Percentiles rank a stretch among this genome's conserved stretches.
These are phyloP conservation scores for Choiromyces venosus DNA, from an alignment of 495 filamentous ascomycete genomes.

Conservation along the genomic window DNA sequence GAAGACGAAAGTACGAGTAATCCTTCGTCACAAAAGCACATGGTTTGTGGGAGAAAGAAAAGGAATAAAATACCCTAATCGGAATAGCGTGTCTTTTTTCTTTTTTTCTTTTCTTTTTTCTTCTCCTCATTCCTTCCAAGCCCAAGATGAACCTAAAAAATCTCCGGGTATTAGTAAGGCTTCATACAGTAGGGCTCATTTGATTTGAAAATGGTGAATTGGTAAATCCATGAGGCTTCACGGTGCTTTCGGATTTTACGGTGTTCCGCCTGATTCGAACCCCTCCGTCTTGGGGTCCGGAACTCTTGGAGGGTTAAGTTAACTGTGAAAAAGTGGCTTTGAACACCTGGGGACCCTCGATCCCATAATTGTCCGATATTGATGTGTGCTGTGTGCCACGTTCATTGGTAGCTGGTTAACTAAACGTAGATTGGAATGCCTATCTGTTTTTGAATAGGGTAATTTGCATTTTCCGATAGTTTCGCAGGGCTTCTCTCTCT, in stretches of 20 bases:
- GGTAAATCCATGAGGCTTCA: background rate
- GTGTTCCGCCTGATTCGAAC: constrained; percentile 18
- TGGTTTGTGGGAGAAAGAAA: background rate
- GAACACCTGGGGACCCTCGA: background rate
- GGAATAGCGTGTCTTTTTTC: background rate
- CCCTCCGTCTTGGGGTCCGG: constrained; percentile 10
- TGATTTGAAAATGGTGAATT: background rate
- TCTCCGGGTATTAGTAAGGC: background rate
- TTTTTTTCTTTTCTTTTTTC: background rate
- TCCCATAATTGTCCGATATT: background rate
- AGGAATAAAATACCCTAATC: background rate
- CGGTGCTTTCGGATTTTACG: constrained; percentile 12
- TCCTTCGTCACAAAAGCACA: background rate
- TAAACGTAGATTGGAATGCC: background rate
- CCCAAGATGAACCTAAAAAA: background rate
- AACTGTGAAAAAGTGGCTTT: background rate
- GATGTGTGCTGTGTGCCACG: background rate
- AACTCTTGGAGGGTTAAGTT: background rate
- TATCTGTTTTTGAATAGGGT: background rate
- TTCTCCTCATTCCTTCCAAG: background rate
- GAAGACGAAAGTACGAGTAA: background rate
- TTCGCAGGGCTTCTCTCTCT: background rate
- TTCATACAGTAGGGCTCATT: background rate
- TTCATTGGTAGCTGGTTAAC: background rate
- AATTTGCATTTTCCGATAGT: background rate